phyloP scores from a whole-genome alignment of 805 yeast genomes.

The Starmerella vitae region DNA sequence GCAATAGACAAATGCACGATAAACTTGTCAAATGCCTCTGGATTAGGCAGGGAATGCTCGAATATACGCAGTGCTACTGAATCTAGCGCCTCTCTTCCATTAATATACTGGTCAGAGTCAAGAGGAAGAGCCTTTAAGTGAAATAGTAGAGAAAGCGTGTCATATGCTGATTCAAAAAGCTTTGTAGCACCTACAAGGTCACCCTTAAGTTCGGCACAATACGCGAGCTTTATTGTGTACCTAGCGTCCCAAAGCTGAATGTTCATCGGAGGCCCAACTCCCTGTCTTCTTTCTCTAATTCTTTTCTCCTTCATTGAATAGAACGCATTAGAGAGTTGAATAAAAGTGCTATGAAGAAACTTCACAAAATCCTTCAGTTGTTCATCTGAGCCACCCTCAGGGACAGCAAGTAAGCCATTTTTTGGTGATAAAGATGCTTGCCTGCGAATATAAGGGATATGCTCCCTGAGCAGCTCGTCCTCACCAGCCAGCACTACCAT shows the following conservation, averaged over 20 bases:
- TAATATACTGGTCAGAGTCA: constrained; percentile 5
- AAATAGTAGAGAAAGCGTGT: constrained; percentile 33
- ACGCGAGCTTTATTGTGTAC: constrained; percentile 39
- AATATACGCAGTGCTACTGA: constrained; percentile 48
- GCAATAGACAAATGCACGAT: constrained; percentile 48
- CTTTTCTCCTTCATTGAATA: constrained; percentile 21
- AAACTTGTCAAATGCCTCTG: constrained; percentile 50
- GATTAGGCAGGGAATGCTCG: constrained; percentile 37
- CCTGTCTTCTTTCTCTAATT: constrained; percentile 17
- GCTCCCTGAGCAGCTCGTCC: constrained; percentile 24
- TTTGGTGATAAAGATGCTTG: constrained; percentile 34
- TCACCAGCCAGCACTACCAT: constrained; percentile 28
- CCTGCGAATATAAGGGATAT: constrained; percentile 29
- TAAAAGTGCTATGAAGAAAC: constrained; percentile 29
- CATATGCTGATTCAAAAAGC: constrained; percentile 41
- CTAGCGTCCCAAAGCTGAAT: constrained; percentile 37
- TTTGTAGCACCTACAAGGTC: constrained; percentile 38
- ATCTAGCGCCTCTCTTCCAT: constrained; percentile 36
- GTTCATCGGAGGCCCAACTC: constrained; percentile 16
- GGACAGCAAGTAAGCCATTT: constrained; percentile 34
- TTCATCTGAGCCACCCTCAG: constrained; percentile 29
- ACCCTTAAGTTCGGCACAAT: constrained; percentile 37
- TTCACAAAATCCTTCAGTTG: constrained; percentile 33
- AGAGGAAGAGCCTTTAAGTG: constrained; percentile 18
- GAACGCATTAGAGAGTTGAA: constrained; percentile 34